Conservation (phyloP, 768 basidiomycete species). For the Amanita brunnescens region DNA sequence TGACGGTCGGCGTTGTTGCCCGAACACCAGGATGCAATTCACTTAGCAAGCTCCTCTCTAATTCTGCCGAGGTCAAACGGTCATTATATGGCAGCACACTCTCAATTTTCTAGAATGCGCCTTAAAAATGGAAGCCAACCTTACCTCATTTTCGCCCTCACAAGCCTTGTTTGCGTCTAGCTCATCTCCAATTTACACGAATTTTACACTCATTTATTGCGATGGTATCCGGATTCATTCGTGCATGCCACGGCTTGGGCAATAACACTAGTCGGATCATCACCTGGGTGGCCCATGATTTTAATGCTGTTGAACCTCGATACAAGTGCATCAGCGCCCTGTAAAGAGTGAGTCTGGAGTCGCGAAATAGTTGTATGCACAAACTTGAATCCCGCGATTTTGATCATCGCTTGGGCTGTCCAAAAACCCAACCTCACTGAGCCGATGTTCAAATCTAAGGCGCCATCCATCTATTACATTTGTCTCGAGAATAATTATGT, state of each 20-base stretch:
- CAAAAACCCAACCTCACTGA: slow-evolving; percentile 21
- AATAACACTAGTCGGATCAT: slow-evolving; percentile 11
- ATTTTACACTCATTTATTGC: slow-evolving; percentile 24
- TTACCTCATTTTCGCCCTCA: slow-evolving; percentile 18
- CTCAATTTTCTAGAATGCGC: slow-evolving; percentile 20
- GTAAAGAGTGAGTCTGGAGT: not conserved
- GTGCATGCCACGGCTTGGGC: slow-evolving; percentile 16
- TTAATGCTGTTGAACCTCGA: slow-evolving; percentile 15
- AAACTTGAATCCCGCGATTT: not conserved
- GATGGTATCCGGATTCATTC: slow-evolving; percentile 20
- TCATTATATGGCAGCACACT: slow-evolving; percentile 21
- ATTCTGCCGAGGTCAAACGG: slow-evolving; percentile 18
- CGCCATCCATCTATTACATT: slow-evolving; percentile 13
- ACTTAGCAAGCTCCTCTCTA: slow-evolving; percentile 24
- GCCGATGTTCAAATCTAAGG: slow-evolving; percentile 14
- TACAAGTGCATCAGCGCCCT: slow-evolving; percentile 14
- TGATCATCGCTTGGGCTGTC: slow-evolving; percentile 10
- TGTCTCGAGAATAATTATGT: not conserved
- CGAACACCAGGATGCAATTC: slow-evolving; percentile 25
- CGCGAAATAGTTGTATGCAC: not conserved
- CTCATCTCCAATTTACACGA: slow-evolving; percentile 25
- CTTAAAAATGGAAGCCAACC: not conserved
- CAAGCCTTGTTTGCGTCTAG: slow-evolving; percentile 13
- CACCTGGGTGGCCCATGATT: not conserved
- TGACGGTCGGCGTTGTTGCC: slow-evolving; percentile 9